phyloP scores from a whole-genome alignment of 2,329 filamentous ascomycete species.

The Ophiocordyceps unilateralis region DNA sequence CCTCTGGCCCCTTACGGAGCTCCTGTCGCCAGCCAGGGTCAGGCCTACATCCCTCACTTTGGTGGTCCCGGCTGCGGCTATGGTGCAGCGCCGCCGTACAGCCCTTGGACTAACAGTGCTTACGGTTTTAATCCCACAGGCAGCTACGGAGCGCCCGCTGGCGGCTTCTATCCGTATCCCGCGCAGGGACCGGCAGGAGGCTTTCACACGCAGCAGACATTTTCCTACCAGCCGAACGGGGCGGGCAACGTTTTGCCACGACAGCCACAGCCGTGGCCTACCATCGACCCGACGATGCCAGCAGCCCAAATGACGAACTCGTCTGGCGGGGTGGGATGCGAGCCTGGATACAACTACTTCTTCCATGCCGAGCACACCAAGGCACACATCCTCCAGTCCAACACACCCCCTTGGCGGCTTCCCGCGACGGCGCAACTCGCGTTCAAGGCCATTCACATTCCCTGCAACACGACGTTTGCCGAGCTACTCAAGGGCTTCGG shows the following conservation, averaged over 20 bases:
- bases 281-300: conserved; percentile 26
- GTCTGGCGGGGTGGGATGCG: conserved; percentile 38
- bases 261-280: conserved; percentile 22
- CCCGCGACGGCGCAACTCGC: conserved; percentile 21
- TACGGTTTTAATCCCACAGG: conserved; percentile 10
- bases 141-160: conserved; percentile 2
- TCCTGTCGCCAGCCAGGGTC: conserved; percentile 16
- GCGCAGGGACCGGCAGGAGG: conserved; percentile 6
- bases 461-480: conserved; percentile 31
- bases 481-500: conserved; percentile 43
- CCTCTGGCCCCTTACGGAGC: conserved; percentile 15
- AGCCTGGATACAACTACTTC: conserved; percentile 47
- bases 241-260: conserved; percentile 18
- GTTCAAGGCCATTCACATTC: conserved; percentile 34
- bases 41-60: conserved; percentile 19
- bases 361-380: conserved; percentile 41
- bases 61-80: conserved; percentile 19
- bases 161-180: not conserved
- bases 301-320: conserved; percentile 38
- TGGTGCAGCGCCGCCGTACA: conserved; percentile 8
- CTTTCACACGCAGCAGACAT: conserved; percentile 10
- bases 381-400: conserved; percentile 37
- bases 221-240: conserved; percentile 20
- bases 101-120: conserved; percentile 8
- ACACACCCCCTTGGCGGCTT: conserved; percentile 34